phyloP scores from a whole-genome alignment of 495 filamentous ascomycete genomes.

The Talaromyces liani region DNA sequence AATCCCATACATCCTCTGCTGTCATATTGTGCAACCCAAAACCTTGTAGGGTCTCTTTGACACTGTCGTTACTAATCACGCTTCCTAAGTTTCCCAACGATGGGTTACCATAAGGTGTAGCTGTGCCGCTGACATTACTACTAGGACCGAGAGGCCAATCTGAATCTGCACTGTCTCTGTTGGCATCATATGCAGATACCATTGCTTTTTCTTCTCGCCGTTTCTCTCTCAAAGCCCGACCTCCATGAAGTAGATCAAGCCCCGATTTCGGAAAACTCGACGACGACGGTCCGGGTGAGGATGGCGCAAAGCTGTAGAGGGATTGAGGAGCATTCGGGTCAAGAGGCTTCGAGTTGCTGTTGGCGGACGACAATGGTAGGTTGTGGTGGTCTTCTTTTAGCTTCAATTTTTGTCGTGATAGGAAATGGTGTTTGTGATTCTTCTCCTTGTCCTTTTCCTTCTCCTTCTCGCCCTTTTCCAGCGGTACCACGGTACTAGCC shows the following conservation, averaged over 20 bases:
- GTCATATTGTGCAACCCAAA: constrained; percentile 77
- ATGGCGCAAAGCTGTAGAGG: constrained; percentile 72
- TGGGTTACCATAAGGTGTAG: constrained; percentile 30
- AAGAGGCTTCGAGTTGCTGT: constrained; percentile 78
- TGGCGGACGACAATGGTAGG: constrained; percentile 76
- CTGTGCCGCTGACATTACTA: constrained; percentile 16
- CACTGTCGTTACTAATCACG: constrained; percentile 24
- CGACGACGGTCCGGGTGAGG: constrained; percentile 60
- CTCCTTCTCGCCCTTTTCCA: constrained; percentile 40
- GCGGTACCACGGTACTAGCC: constrained; percentile 62
- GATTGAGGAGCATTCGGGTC: constrained; percentile 80
- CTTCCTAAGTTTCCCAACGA: constrained; percentile 27
- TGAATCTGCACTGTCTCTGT: constrained; percentile 29
- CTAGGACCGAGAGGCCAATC: constrained; percentile 36
- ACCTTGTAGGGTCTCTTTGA: constrained; percentile 43
- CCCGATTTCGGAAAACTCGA: constrained; percentile 72
- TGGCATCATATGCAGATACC: constrained; percentile 13
- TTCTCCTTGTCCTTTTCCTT: constrained; percentile 59
- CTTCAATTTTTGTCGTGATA: constrained; percentile 89
- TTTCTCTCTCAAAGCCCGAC: constrained; percentile 78
- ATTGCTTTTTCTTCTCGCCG: constrained; percentile 74
- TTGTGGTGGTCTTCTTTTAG: constrained; percentile 70
- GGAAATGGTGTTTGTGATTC: constrained; percentile 66
- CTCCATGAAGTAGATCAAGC: constrained; percentile 78
- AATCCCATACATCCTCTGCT: constrained; percentile 90